phyloP scores from a whole-genome alignment of 805 yeast genomes.

The Candida parachauliodes region DNA sequence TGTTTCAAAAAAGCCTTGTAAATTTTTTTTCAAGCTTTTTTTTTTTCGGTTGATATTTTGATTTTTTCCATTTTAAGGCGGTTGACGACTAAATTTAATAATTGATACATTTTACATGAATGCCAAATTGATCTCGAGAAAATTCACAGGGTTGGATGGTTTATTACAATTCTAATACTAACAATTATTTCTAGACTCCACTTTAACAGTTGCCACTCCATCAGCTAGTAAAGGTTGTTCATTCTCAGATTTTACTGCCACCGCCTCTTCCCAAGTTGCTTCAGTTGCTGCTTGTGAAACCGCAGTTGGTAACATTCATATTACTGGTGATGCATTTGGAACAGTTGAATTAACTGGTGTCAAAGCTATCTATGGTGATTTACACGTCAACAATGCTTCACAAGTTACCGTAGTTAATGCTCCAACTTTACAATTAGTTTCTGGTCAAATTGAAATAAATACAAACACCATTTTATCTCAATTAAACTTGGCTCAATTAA shows the following conservation, averaged over 20 bases:
- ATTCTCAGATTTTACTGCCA: conserved; percentile 63
- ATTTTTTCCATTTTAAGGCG: conserved; percentile 1
- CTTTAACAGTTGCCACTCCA: conserved; percentile 51
- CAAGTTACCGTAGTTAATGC: conserved; percentile 66
- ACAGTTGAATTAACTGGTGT: conserved; percentile 71
- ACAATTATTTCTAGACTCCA: conserved; percentile 32
- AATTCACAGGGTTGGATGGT: not conserved
- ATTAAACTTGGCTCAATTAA: conserved; percentile 72
- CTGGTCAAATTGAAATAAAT: conserved; percentile 63
- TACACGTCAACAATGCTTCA: conserved; percentile 64
- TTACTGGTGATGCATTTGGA: conserved; percentile 58
- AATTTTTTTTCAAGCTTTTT: conserved; percentile 1
- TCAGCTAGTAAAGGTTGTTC: conserved; percentile 62
- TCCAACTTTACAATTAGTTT: conserved; percentile 69
- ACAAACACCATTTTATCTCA: conserved; percentile 63
- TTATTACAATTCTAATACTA: conserved; percentile 4
- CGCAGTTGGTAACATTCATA: conserved; percentile 72
- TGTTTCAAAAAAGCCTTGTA: conserved; percentile 2
- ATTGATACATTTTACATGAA: not conserved
- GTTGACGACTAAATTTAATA: too few relatives aligned
- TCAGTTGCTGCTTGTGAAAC: conserved; percentile 68
- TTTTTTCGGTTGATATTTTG: not conserved
- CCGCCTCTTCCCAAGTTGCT: conserved; percentile 78
- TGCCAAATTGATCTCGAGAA: not conserved
- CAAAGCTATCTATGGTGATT: conserved; percentile 71